phyloP scores from a whole-genome alignment of 2,329 filamentous ascomycete genomes.

The Alternaria sp. region DNA sequence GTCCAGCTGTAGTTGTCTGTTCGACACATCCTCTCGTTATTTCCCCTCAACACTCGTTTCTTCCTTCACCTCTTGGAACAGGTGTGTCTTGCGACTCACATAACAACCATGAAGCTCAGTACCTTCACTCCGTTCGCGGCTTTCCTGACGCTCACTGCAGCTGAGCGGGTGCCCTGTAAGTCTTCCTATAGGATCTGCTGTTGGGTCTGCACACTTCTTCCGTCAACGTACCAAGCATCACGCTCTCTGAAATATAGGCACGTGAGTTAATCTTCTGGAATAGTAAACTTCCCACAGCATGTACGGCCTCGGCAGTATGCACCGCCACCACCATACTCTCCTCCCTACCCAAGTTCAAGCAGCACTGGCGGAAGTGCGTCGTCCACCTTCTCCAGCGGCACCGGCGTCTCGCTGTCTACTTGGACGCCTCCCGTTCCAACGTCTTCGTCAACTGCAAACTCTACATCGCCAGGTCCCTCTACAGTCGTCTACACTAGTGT shows the following conservation, averaged over 20 bases:
- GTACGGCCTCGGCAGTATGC: slow-evolving; percentile 28
- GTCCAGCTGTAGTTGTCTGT: slow-evolving; percentile 12
- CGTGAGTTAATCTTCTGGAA: background rate
- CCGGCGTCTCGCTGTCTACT: slow-evolving; percentile 12
- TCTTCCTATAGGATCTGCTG: background rate
- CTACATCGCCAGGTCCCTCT: background rate
- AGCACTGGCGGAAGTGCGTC: slow-evolving; percentile 6
- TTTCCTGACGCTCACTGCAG: slow-evolving; percentile 13
- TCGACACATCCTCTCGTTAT: slow-evolving; percentile 21
- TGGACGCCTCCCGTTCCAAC: background rate
- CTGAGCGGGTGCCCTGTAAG: slow-evolving; percentile 27
- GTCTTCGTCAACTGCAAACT: slow-evolving; percentile 4
- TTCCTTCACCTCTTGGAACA: background rate
- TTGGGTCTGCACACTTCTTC: background rate
- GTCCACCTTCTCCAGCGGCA: slow-evolving; percentile 1
- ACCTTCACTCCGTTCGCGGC: slow-evolving; percentile 18
- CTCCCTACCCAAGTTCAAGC: slow-evolving; percentile 12
- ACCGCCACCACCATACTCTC: slow-evolving; percentile 23
- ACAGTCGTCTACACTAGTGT: slow-evolving; percentile 11
- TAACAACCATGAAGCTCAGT: slow-evolving; percentile 29
- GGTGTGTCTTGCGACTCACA: background rate
- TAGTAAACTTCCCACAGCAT: slow-evolving; percentile 23
- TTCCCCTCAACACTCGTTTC: slow-evolving; percentile 12
- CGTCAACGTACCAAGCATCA: background rate
- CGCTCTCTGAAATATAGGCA: background rate